Evolutionary conservation across 768 basidiomycete species (phyloP), one percentile per base, ranked within the genome.

Genomic region (Rickenella mellea): DNA sequence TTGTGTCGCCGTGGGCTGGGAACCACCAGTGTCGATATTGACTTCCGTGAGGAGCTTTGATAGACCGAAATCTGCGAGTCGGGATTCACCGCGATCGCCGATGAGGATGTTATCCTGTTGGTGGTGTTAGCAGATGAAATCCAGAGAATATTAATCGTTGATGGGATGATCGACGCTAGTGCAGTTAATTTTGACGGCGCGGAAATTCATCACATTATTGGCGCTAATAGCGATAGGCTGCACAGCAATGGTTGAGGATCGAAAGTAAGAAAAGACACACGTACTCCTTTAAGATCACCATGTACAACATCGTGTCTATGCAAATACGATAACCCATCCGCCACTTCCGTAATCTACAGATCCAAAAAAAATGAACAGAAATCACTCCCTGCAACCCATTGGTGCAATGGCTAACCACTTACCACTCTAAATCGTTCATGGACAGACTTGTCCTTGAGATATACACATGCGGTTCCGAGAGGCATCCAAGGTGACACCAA

Each of bases 1-100:
- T 19, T 36, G 19, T 36, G 33, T 36, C 19, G 24, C 19, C 15
- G 33, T 36, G 4, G 19, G 33, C 6, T 19, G 19, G 4, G 4
- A 4, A 22, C 19, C 19, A 22, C 33, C 33, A 10, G 15, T 17
- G 19, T 36, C 33, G 11, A 8, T 22, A 10, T 36, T 17, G 6
- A 36, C 33, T 36, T 36, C 33, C 10, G 33, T 36, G 19, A 36
- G 19, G 10, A 36, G 12, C 33, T 5, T 36, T 17, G 19, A 19
- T 36, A 48, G 39, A 10, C 49, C 49, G 36, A 50, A 50, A 25
- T 50, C 49, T 8, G 49, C 40, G 17, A 50, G 27, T 11, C 42
- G 31, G 8, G 43, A 43, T 25, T 41, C 9, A 6, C 29, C 22
- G 22, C 28, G 21, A 22, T 22, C 37, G 24, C 44, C 43, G 6